These are phyloP conservation scores for Eutrema heterophyllum DNA, from an alignment of 345 rosid species.

Conservation along the genomic window DNA sequence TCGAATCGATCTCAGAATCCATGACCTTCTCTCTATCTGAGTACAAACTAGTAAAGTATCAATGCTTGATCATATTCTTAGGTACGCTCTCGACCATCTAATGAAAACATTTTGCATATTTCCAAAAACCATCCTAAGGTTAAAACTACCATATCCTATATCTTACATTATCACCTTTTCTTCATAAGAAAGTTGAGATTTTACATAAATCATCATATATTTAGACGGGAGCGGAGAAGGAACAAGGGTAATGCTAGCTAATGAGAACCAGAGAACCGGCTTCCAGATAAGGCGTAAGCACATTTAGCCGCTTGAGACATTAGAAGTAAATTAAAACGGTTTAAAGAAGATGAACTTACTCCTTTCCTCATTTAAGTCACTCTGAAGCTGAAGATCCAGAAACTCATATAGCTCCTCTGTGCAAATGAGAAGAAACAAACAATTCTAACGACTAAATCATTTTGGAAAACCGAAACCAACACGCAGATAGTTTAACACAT, in stretches of 20 bases:
- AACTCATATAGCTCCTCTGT: slow-evolving; percentile 76
- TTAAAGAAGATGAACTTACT: slow-evolving; percentile 45
- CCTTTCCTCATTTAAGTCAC: slow-evolving; percentile 53
- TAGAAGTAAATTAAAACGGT: background rate
- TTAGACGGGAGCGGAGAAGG: too few species aligned
- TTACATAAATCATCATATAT: background rate
- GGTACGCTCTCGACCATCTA: background rate
- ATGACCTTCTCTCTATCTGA: background rate
- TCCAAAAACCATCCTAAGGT: background rate
- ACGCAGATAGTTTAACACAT: background rate
- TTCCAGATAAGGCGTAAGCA: background rate
- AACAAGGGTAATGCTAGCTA: background rate
- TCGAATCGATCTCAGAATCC: slow-evolving; percentile 5
- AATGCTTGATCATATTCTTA: background rate
- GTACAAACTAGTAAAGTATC: background rate
- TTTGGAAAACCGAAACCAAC: background rate
- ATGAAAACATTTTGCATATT: background rate
- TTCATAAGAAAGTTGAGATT: background rate
- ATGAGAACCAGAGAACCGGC: background rate
- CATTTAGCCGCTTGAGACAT: background rate
- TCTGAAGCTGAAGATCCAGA: slow-evolving; percentile 77
- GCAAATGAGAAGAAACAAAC: slow-evolving; percentile 12
- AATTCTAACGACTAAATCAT: background rate
- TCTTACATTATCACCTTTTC: background rate
- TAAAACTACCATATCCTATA: background rate